Evolutionary conservation across 2,329 filamentous ascomycete species (phyloP).

Genomic region (Ophiognomonia clavigignenti-juglandacearum): DNA sequence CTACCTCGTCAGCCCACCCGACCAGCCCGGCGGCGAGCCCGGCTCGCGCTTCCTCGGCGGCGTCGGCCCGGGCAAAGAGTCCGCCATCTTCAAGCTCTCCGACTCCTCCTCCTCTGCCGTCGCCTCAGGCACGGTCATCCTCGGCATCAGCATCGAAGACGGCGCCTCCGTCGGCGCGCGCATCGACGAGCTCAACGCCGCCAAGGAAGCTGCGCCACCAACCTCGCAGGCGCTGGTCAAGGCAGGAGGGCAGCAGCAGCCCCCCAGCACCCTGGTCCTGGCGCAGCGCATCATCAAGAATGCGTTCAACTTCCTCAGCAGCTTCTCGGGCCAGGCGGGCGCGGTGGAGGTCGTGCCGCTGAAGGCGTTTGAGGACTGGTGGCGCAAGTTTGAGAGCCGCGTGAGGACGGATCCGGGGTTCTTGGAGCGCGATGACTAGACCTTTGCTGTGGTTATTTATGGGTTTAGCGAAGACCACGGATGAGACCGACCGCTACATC

Average conservation of each 20-base stretch:
- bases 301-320: slow-evolving; percentile 92
- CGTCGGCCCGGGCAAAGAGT: slow-evolving; percentile 85
- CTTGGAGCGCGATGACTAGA: slow-evolving; percentile 58
- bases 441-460: too few relatives aligned
- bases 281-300: slow-evolving; percentile 95
- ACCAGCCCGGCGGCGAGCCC: slow-evolving; percentile 31
- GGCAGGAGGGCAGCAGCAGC: slow-evolving; percentile 22
- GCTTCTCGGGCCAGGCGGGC: slow-evolving; percentile 66
- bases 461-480: background rate
- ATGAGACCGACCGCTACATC: background rate
- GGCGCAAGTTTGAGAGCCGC: slow-evolving; percentile 88
- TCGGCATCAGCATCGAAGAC: slow-evolving; percentile 81
- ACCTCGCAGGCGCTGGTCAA: slow-evolving; percentile 21
- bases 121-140: slow-evolving; percentile 56
- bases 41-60: slow-evolving; percentile 84
- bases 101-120: slow-evolving; percentile 17
- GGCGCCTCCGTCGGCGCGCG: slow-evolving; percentile 66
- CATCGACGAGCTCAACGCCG: slow-evolving; percentile 53
- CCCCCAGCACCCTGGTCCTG: slow-evolving; percentile 67
- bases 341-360: slow-evolving; percentile 83
- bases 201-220: slow-evolving; percentile 25
- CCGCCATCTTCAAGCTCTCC: slow-evolving; percentile 79
- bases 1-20: slow-evolving; percentile 62
- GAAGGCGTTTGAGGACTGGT: slow-evolving; percentile 95
- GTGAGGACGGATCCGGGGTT: slow-evolving; percentile 85